Percentiles rank a stretch among this genome's conserved stretches.
Evolutionary conservation across 192 early-diverging fungal genomes (phyloP).

Genomic region (Coemansia sp.): DNA sequence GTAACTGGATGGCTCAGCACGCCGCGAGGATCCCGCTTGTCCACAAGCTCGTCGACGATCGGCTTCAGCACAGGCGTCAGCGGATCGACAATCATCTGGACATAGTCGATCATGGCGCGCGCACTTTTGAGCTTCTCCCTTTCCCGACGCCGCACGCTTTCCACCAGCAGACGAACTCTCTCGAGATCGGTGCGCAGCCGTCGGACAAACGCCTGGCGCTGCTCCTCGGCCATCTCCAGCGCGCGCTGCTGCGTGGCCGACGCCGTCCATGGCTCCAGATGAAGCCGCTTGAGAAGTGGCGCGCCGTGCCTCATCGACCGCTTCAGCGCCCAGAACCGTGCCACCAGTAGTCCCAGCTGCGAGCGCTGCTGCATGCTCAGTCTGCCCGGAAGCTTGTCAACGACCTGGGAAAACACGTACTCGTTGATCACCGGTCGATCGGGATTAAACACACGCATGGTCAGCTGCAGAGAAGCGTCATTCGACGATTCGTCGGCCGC

Average conservation of each 20-base stretch:
- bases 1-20: slow-evolving; percentile 74
- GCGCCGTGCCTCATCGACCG: slow-evolving; percentile 87
- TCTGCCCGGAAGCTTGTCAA: slow-evolving; percentile 9
- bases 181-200: slow-evolving; percentile 84
- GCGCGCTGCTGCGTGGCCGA: slow-evolving; percentile 76
- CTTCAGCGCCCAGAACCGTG: slow-evolving; percentile 96
- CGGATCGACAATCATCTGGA: slow-evolving; percentile 71
- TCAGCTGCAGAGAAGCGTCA: slow-evolving; percentile 49
- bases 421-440: slow-evolving; percentile 46
- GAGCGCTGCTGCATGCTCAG: slow-evolving; percentile 14
- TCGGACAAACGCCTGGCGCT: slow-evolving; percentile 63
- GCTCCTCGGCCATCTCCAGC: slow-evolving; percentile 73
- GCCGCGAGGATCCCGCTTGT: slow-evolving; percentile 72
- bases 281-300: slow-evolving; percentile 91
- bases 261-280: slow-evolving; percentile 96
- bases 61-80: slow-evolving; percentile 67
- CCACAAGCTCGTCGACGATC: slow-evolving; percentile 65
- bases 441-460: slow-evolving; percentile 44
- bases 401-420: slow-evolving; percentile 23
- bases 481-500: not conserved
- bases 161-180: slow-evolving; percentile 76
- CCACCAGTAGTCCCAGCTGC: slow-evolving; percentile 50
- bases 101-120: slow-evolving; percentile 63
- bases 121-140: slow-evolving; percentile 68
- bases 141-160: slow-evolving; percentile 75